phyloP scores from a whole-genome alignment of 768 basidiomycete species.

The Mycena haematopus region DNA sequence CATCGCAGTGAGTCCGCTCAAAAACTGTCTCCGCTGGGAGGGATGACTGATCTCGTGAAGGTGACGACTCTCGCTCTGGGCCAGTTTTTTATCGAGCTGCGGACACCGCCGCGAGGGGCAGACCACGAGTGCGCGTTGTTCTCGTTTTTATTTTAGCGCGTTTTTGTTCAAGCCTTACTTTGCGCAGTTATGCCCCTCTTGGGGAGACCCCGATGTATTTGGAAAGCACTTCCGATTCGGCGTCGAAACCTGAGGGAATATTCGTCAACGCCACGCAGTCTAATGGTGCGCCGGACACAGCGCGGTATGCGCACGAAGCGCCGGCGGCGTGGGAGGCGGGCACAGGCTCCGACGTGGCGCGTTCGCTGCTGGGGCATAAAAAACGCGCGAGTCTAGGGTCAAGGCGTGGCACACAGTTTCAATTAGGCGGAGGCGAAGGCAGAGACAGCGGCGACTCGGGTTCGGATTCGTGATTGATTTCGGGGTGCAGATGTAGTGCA shows the following conservation, averaged over 20 bases:
- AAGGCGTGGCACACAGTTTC: constrained; percentile 12
- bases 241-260: constrained; percentile 58
- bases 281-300: constrained; percentile 61
- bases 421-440: constrained; percentile 8
- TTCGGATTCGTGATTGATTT: constrained; percentile 15
- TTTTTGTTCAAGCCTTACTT: constrained; percentile 12
- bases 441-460: constrained; percentile 15
- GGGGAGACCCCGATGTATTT: constrained; percentile 28
- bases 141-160: not conserved
- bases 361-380: constrained; percentile 42
- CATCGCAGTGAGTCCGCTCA: constrained; percentile 47
- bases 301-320: too few relatives aligned
- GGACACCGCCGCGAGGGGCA: constrained; percentile 31
- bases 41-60: constrained; percentile 38
- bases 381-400: constrained; percentile 9
- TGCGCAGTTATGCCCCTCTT: constrained; percentile 25
- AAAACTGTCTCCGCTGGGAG: too few relatives aligned
- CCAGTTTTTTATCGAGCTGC: constrained; percentile 62
- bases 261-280: constrained; percentile 70
- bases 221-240: constrained; percentile 25
- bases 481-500: not conserved
- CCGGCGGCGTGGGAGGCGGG: too few relatives aligned
- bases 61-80: constrained; percentile 48
- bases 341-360: constrained; percentile 43
- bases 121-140: constrained; percentile 29